Evolutionary conservation across 1,284 basidiomycete genomes (phyloP), one percentile per base, ranked within the genome.

Genomic region (Heterobasidion occidentale): DNA sequence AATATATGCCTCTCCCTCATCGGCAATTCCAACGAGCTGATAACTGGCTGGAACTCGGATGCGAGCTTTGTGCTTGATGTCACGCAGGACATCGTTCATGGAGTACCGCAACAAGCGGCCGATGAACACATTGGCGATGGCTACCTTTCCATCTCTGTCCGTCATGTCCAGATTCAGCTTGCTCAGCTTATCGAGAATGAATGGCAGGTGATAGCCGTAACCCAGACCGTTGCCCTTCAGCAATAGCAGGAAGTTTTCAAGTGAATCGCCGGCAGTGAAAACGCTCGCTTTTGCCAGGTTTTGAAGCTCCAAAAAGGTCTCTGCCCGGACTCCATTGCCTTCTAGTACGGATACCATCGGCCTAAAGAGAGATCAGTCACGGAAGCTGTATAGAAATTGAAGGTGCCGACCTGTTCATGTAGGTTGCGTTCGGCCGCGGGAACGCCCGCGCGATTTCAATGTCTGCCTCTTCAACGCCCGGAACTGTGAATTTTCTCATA

Each of bases 401-500:
- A 42, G 38, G 15, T 47, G 54, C 67, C 44, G 45, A 84, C 84
- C 82, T 74, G 63, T 88, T 88, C 12, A 88, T 70, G 66, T 83
- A 81, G 52, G 79, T 79, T 12, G 63, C 62, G 38, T 78, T 79
- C 0, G 85, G 83, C 36, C 70, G 68, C 44, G 74, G 72, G 61
- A 90, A 84, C 0, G 77, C 70, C 47, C 73, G 71, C 0, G 85
- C 84, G 47, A 92, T 87, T 64, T 90, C 88, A 54, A 90, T 82
- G 9, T 75, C 73, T 5, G 77, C 78, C 2, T 62, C 59, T 19
- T 76, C 73, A 20, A 75, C 63, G 2, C 68, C 65, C 2, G 64
- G 75, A 2, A 76, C 77, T 1, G 78, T 70, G 62, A 92, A 93
- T 63, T 93, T 93, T 53, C 76, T 76, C 88, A 92, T 91, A 0